phyloP scores from a whole-genome alignment of 1,284 basidiomycete species.

The Meripilus lineatus region DNA sequence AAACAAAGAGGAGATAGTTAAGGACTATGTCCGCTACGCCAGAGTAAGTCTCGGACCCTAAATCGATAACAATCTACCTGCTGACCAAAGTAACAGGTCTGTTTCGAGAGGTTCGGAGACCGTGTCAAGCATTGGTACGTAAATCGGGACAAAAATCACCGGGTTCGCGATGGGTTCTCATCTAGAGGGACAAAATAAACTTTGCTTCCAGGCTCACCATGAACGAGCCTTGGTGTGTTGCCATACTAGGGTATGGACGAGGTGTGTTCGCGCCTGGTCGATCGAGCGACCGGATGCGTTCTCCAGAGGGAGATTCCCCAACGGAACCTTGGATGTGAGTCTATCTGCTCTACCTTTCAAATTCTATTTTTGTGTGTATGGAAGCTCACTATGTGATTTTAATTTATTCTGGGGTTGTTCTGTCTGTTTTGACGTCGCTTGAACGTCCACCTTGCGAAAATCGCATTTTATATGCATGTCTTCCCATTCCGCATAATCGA shows the following conservation, averaged over 20 bases:
- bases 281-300: conserved; percentile 53
- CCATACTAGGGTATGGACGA: conserved; percentile 64
- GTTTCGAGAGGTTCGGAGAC: conserved; percentile 71
- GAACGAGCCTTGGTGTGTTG: conserved; percentile 73
- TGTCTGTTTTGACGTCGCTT: not conserved
- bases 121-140: conserved; percentile 69
- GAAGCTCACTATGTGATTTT: not conserved
- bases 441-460: not conserved
- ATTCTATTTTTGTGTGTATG: not conserved
- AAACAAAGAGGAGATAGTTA: conserved; percentile 54
- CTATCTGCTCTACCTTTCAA: conserved; percentile 10
- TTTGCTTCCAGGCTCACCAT: conserved; percentile 52
- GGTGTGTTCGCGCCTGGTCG: conserved; percentile 68
- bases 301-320: conserved; percentile 51
- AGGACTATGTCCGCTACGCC: conserved; percentile 64
- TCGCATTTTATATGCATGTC: not conserved
- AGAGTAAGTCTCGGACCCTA: conserved; percentile 31
- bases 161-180: no score
- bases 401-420: no score
- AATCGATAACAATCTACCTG: not conserved
- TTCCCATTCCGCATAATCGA: not conserved
- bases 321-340: conserved; percentile 73
- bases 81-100: conserved; percentile 36
- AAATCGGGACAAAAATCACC: no score
- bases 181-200: no score